Conservation (phyloP, 257 asterid species). For the Euphrasia confusa region DNA sequence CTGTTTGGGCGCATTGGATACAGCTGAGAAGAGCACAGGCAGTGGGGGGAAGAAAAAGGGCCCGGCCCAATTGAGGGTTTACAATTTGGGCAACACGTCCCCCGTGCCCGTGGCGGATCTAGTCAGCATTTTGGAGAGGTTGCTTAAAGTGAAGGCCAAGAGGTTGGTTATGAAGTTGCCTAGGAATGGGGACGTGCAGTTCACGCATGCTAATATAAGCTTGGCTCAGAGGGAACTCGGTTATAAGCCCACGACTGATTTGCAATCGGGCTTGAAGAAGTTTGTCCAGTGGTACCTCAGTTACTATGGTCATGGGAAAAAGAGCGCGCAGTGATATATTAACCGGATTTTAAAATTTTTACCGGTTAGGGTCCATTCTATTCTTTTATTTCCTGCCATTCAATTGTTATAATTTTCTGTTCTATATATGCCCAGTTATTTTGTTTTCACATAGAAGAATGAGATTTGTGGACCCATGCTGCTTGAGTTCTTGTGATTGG, state of each 20-base stretch:
- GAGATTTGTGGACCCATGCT: conserved; percentile 36
- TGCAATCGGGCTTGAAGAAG: conserved; percentile 52
- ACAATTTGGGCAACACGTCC: conserved; percentile 50
- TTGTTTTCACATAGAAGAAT: conserved; percentile 41
- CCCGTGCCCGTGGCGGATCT: conserved; percentile 63
- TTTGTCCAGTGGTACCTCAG: conserved; percentile 52
- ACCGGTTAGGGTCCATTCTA: conserved; percentile 51
- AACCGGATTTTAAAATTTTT: conserved; percentile 22
- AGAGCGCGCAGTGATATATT: conserved; percentile 57
- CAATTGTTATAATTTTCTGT: conserved; percentile 62
- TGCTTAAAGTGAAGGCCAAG: conserved; percentile 51
- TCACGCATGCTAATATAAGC: conserved; percentile 58
- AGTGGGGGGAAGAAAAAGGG: conserved; percentile 62
- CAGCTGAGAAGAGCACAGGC: conserved; percentile 57
- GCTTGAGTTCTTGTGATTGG: conserved; percentile 31
- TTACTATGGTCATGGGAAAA: conserved; percentile 65
- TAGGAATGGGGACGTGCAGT: conserved; percentile 59
- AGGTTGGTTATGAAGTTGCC: conserved; percentile 50
- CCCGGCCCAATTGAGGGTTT: conserved; percentile 50
- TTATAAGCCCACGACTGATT: conserved; percentile 49
- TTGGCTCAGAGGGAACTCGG: conserved; percentile 49
- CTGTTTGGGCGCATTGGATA: conserved; percentile 51
- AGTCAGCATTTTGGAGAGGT: conserved; percentile 52
- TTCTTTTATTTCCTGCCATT: conserved; percentile 64
- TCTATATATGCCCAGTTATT: conserved; percentile 37